These are phyloP conservation scores for Pittosporum tobira DNA, from an alignment of 129 eudicot species.

Conservation along the genomic window DNA sequence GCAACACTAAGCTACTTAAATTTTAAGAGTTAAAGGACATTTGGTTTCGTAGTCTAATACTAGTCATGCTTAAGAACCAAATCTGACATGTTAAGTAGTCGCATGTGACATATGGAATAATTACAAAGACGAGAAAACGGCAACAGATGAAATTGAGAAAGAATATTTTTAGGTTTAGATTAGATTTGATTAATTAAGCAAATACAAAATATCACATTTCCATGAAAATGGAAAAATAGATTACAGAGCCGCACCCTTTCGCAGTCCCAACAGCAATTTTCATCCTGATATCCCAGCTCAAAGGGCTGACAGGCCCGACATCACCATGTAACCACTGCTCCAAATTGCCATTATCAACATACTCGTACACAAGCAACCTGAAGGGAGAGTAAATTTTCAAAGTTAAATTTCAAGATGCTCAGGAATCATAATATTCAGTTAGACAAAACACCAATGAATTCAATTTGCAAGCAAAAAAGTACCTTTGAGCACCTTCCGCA, in stretches of 20 bases:
- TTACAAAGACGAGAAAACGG: neutral
- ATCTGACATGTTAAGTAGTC: neutral
- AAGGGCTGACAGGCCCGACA: slow-evolving; percentile 72
- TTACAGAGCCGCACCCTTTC: slow-evolving; percentile 48
- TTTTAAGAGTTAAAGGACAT: neutral
- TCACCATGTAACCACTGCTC: slow-evolving; percentile 98
- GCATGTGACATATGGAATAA: neutral
- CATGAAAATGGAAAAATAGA: neutral
- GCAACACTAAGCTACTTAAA: neutral
- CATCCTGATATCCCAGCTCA: slow-evolving; percentile 84
- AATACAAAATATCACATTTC: neutral
- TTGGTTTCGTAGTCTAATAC: neutral
- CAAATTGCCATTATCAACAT: slow-evolving; percentile 87
- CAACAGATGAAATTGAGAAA: neutral
- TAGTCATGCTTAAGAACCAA: neutral
- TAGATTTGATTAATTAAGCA: neutral
- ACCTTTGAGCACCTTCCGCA: slow-evolving; percentile 84
- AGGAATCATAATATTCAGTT: neutral
- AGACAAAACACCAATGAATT: neutral
- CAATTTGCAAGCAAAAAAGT: slow-evolving; percentile 7
- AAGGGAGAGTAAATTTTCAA: neutral
- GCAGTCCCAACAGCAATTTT: slow-evolving; percentile 89
- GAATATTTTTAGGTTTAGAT: neutral
- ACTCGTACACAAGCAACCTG: slow-evolving; percentile 95
- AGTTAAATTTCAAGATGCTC: neutral